A percentile compares a stretch with the other conserved stretches of the same genome.
These are phyloP conservation scores for Trypanosoma grayi DNA, from an alignment of 208 protist species.

Conservation along the genomic window DNA sequence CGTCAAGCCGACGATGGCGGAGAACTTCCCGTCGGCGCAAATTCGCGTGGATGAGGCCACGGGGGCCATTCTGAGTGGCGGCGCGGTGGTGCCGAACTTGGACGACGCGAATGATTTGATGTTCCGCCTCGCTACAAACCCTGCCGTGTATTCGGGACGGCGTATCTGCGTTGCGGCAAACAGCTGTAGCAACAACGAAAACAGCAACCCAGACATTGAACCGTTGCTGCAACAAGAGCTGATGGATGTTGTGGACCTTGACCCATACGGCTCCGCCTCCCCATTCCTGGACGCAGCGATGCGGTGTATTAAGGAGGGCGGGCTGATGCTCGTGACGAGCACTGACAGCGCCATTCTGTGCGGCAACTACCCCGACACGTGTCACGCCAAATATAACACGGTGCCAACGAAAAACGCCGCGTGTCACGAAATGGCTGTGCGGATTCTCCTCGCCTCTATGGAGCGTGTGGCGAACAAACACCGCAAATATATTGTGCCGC, in stretches of 20 bases:
- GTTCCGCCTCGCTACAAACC: slow-evolving; percentile 78
- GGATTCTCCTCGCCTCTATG: slow-evolving; percentile 94
- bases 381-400: slow-evolving; percentile 97
- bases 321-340: slow-evolving; percentile 97
- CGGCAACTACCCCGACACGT: slow-evolving; percentile 96
- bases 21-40: slow-evolving; percentile 73
- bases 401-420: slow-evolving; percentile 87
- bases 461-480: slow-evolving; percentile 93
- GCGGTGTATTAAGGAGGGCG: slow-evolving; percentile 94
- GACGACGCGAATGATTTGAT: slow-evolving; percentile 93
- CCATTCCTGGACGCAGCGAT: slow-evolving; percentile 98
- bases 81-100: slow-evolving; percentile 87
- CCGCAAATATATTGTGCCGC: slow-evolving; percentile 95
- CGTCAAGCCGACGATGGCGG: slow-evolving; percentile 44
- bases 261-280: slow-evolving; percentile 98
- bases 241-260: slow-evolving; percentile 99
- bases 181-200: neutral
- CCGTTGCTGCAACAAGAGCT: slow-evolving; percentile 85
- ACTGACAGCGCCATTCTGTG: slow-evolving; percentile 98
- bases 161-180: slow-evolving; percentile 35
- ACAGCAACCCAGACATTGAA: neutral
- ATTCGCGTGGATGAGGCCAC: slow-evolving; percentile 31
- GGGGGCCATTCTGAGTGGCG: slow-evolving; percentile 34
- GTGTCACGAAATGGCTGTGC: slow-evolving; percentile 96
- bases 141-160: slow-evolving; percentile 37